Conservation (phyloP, 768 basidiomycete genomes). For the Hypholoma fasciculare region DNA sequence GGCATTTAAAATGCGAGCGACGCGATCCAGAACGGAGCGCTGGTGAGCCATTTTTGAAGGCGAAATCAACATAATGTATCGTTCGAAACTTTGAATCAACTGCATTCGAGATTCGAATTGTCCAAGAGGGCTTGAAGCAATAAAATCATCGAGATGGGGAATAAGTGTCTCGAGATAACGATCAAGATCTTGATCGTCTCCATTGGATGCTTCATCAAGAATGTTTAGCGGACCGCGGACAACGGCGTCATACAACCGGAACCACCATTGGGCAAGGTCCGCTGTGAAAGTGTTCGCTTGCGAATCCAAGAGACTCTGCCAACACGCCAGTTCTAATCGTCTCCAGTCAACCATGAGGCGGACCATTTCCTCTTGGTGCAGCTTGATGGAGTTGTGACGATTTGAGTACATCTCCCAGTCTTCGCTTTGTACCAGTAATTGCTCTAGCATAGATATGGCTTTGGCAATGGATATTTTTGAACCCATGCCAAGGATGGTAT, state of each 20-base stretch:
- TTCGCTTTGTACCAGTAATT: slow-evolving; percentile 80
- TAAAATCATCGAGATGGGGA: slow-evolving; percentile 79
- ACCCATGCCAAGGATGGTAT: slow-evolving; percentile 58
- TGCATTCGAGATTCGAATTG: slow-evolving; percentile 72
- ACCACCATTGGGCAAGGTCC: slow-evolving; percentile 73
- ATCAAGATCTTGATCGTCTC: slow-evolving; percentile 33
- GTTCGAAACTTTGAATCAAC: slow-evolving; percentile 68
- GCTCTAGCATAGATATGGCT: slow-evolving; percentile 80
- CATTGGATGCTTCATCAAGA: slow-evolving; percentile 34
- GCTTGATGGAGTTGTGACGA: slow-evolving; percentile 77
- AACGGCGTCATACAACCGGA: slow-evolving; percentile 80
- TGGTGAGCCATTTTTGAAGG: slow-evolving; percentile 27
- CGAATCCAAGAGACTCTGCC: slow-evolving; percentile 77
- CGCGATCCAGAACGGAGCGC: slow-evolving; percentile 40
- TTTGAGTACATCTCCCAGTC: slow-evolving; percentile 99
- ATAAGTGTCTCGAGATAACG: slow-evolving; percentile 66
- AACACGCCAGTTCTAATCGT: slow-evolving; percentile 83
- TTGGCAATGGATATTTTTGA: slow-evolving; percentile 78
- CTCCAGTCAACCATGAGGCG: slow-evolving; percentile 87
- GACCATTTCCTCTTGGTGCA: slow-evolving; percentile 64
- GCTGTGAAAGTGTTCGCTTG: slow-evolving; percentile 60
- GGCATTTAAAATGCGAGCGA: slow-evolving; percentile 59
- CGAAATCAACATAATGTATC: slow-evolving; percentile 42
- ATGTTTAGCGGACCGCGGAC: slow-evolving; percentile 63
- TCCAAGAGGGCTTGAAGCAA: slow-evolving; percentile 76